Base-by-base conservation (phyloP, 2,329 filamentous ascomycete genomes). In the Dactylellina leptospora region DNA sequence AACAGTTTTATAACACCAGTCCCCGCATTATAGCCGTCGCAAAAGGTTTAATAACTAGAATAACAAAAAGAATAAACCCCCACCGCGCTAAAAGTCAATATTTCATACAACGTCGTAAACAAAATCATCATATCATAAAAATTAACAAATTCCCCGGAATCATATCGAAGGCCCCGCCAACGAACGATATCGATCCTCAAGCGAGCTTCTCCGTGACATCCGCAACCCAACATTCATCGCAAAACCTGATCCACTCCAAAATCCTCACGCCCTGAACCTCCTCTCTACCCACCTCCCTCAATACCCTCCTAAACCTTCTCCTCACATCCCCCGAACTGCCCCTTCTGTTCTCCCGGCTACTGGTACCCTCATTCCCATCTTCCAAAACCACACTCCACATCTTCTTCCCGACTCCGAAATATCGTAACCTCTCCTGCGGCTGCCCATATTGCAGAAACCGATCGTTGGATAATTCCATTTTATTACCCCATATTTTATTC, bases 231-330 rank as follows among this genome's bases (percentile, higher is more conserved):
- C 42, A 62, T 13, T 60, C 59, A 60, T 72, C 68, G 22, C 68
- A 72, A 59, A 59, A 72, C n/a, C 59, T 23, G 36, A 72, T 64
- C 68, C 68, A 72, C 20, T 72, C 59, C 25, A 72, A 45, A 16
- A 72, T 64, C 5, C 23, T n/a, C 9, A 72, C 45, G 0, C 45
- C 54, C 36, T 36, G 11, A 13, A 72, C 54, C 1, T 16, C 30
- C 20, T 72, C 68, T 36, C 68, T 64, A 60, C 64, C 47, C 27
- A 64, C 30, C n/a, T 72, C 68, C 23, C 68, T 59, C n/a, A 72
- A 48, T 2, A 44, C 47, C 44, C 68, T 63, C 22, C 53, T 28
- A 18, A 9, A 25, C 2, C n/a, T 6, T 11, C 4, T 38, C 59
- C 6, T 36, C 42, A 8, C 45, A 40, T 38, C 50, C 2, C 42